Evolutionary conservation across 495 filamentous ascomycete species (phyloP).

Genomic region (Annulohypoxylon nitens): DNA sequence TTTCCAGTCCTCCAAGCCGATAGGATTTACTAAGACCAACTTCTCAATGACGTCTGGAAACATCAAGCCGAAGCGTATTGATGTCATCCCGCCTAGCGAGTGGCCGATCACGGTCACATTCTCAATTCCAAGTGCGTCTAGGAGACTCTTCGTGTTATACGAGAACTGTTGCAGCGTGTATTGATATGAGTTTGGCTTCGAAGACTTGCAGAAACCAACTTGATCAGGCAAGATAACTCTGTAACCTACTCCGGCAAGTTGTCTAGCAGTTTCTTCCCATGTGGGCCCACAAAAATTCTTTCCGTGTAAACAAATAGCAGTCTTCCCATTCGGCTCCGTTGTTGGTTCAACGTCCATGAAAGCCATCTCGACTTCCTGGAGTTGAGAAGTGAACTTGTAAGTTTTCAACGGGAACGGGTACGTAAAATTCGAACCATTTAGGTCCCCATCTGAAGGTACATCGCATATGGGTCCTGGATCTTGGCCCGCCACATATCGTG

Average conservation of each 20-base stretch:
- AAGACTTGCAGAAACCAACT: conserved; percentile 64
- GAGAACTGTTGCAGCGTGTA: conserved; percentile 59
- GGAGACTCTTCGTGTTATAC: conserved; percentile 56
- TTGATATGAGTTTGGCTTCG: conserved; percentile 59
- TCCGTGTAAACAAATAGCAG: conserved; percentile 59
- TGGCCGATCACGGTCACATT: conserved; percentile 60
- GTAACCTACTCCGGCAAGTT: conserved; percentile 54
- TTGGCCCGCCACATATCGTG: conserved; percentile 24
- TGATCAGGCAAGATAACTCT: conserved; percentile 62
- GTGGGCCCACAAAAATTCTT: conserved; percentile 63
- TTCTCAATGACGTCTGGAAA: conserved; percentile 51
- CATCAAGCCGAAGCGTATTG: conserved; percentile 59
- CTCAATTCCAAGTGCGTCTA: conserved; percentile 49
- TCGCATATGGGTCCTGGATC: conserved; percentile 43
- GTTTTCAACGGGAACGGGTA: conserved; percentile 59
- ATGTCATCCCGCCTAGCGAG: conserved; percentile 63
- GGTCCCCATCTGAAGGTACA: conserved; percentile 49
- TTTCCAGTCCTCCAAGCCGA: conserved; percentile 62
- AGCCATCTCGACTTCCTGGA: conserved; percentile 57
- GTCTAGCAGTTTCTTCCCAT: conserved; percentile 54
- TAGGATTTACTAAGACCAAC: conserved; percentile 55
- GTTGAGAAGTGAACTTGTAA: conserved; percentile 56
- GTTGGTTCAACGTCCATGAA: conserved; percentile 60
- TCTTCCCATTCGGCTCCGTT: conserved; percentile 43
- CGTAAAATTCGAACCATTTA: conserved; percentile 60